Evolutionary conservation across 1,139 yeast genomes (phyloP), one percentile per base, ranked within the genome.

Genomic region (Kurtzmaniella quercitrusa): DNA sequence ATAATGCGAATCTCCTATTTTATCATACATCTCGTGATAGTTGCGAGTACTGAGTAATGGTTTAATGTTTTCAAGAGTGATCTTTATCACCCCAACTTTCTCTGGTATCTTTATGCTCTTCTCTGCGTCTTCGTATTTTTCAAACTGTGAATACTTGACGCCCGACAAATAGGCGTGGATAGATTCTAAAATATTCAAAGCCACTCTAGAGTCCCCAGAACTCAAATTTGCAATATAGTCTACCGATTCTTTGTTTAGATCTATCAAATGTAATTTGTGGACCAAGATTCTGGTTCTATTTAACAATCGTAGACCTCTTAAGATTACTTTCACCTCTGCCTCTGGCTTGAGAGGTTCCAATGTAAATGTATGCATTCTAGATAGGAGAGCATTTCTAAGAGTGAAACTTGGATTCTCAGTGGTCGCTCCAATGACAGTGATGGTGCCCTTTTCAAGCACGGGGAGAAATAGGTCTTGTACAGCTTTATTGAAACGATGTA

Each of bases 321-420:
- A 66, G 3, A 93, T 63, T 7, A 91, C 79, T 40, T 69, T 70
- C 25, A 70, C 70, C 39, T 89, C 63, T 12, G 91, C 87, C 1
- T 67, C 70, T 2, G 62, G 59, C 2, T 66, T 61, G 25, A 93
- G 69, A 44, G 86, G 83, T 46, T 85, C 81, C 66, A 93, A 72
- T 1, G 85, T 84, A 62, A 93, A 88, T 0, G 94, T 89, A 50
- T 93, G 85, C 67, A 95, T 85, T 50, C 99, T 70, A 12, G 97
- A 89, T 29, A 93, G 68, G 41, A 93, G 65, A 0, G 98, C 98
- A 55, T 89, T 86, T 55, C 90, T 90, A 38, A 93, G 63, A 44
- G 87, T 89, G 62, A 93, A 94, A 24, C 96, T 86, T 1, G 98
- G 98, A 58, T 94, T 94, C 60, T 93, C 98, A 1, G 98, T 93